Conservation (phyloP, 192 early-diverging fungal species). For the Funneliformis mosseae region DNA sequence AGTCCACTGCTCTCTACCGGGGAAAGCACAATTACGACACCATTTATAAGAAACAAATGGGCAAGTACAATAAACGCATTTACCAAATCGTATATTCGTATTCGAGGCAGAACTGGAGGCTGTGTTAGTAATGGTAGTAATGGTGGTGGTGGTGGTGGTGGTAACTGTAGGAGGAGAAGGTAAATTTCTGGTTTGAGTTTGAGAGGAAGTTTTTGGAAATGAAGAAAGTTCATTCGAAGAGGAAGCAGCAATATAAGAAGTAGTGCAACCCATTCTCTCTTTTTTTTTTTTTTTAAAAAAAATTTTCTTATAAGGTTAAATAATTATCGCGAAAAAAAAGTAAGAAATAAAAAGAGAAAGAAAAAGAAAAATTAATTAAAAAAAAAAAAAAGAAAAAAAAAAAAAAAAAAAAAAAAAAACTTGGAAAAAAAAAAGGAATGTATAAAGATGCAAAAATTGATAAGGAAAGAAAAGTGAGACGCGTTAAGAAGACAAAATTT, state of each 20-base stretch:
- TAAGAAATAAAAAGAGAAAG: too few relatives aligned
- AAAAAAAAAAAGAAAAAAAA: neutral
- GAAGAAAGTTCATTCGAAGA: neutral
- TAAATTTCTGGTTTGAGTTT: neutral
- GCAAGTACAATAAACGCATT: neutral
- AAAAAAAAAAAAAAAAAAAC: neutral
- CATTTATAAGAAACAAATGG: neutral
- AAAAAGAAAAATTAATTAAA: too few relatives aligned
- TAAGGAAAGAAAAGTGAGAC: neutral
- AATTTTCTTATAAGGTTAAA: too few relatives aligned
- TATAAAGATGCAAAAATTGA: neutral
- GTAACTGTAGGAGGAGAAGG: neutral
- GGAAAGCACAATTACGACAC: neutral
- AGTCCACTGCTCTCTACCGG: neutral
- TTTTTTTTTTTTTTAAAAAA: too few relatives aligned
- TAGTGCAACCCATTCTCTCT: neutral
- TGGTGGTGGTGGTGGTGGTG: neutral
- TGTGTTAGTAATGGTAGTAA: neutral
- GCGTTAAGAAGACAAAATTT: too few relatives aligned
- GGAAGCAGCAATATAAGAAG: neutral
- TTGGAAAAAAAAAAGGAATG: neutral
- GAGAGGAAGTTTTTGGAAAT: neutral
- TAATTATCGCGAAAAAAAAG: too few relatives aligned
- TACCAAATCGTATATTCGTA: neutral
- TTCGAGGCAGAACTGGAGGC: neutral